Percentiles rank a stretch among this genome's conserved stretches.
phyloP scores from a whole-genome alignment of 2,329 filamentous ascomycete species.

The Trichoderma hamatum region DNA sequence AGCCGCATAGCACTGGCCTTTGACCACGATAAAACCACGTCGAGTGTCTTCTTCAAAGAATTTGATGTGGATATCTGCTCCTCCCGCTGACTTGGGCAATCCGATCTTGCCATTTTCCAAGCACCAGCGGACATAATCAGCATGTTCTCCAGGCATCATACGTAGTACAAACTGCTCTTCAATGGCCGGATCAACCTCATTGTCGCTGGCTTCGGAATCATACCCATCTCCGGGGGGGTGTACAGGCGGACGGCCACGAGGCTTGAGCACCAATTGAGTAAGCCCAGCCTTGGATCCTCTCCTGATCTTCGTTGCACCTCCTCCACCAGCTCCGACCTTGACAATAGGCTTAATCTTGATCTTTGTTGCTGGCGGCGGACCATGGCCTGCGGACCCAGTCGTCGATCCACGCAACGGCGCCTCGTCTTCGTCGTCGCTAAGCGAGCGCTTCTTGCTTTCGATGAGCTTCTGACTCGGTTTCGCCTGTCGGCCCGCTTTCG shows the following conservation, averaged over 20 bases:
- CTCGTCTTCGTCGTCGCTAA: slow-evolving; percentile 57
- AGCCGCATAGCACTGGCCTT: slow-evolving; percentile 73
- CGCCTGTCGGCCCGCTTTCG: slow-evolving; percentile 61
- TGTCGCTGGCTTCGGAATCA: slow-evolving; percentile 92
- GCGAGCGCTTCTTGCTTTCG: slow-evolving; percentile 63
- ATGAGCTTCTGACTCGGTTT: slow-evolving; percentile 62
- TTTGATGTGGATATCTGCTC: slow-evolving; percentile 77
- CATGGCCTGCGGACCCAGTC: slow-evolving; percentile 46
- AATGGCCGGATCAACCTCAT: slow-evolving; percentile 82
- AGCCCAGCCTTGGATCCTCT: slow-evolving; percentile 42
- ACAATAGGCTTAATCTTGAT: slow-evolving; percentile 53
- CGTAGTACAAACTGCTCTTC: slow-evolving; percentile 89
- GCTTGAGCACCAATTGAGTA: slow-evolving; percentile 55
- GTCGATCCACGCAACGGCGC: slow-evolving; percentile 46
- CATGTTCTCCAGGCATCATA: slow-evolving; percentile 83
- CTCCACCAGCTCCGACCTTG: slow-evolving; percentile 11
- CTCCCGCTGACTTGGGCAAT: slow-evolving; percentile 61
- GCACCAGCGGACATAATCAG: slow-evolving; percentile 76
- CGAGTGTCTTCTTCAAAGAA: slow-evolving; percentile 76
- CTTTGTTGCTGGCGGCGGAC: slow-evolving; percentile 50
- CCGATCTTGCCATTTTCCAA: slow-evolving; percentile 80
- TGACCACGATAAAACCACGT: slow-evolving; percentile 71
- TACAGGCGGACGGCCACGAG: slow-evolving; percentile 68
- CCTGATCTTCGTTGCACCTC: slow-evolving; percentile 15
- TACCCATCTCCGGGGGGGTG: slow-evolving; percentile 85